These are phyloP conservation scores for Trametes cinnabarina DNA, from an alignment of 768 basidiomycete genomes.

Conservation along the genomic window DNA sequence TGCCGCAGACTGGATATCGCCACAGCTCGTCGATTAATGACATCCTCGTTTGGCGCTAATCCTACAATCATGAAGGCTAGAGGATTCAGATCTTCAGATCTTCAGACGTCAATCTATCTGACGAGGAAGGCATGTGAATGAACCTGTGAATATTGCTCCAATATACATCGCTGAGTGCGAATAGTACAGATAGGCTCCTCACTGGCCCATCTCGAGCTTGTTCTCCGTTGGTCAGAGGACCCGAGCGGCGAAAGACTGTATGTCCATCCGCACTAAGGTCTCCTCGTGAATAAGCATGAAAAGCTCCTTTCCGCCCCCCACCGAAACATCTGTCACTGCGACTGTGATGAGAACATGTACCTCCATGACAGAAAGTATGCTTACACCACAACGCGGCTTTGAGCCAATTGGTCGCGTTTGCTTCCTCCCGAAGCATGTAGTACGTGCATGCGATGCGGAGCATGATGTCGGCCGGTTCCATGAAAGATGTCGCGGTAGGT, in stretches of 20 bases:
- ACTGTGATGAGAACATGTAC: background rate
- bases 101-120: background rate
- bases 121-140: background rate
- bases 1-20: too few relatives aligned
- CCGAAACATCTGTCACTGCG: slow-evolving; percentile 10
- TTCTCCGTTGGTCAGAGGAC: background rate
- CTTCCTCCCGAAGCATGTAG: slow-evolving; percentile 1
- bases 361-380: background rate
- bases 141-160: background rate
- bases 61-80: background rate
- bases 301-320: slow-evolving; percentile 13
- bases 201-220: background rate
- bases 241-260: slow-evolving; percentile 3
- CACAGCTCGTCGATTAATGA: too few relatives aligned
- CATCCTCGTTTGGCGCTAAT: slow-evolving; percentile 13
- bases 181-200: background rate
- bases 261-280: slow-evolving; percentile 5
- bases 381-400: slow-evolving; percentile 12
- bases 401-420: slow-evolving; percentile 11
- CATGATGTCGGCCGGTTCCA: slow-evolving; percentile 10
- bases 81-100: too few relatives aligned
- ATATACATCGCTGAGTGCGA: slow-evolving; percentile 10
- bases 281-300: slow-evolving; percentile 14
- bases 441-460: slow-evolving; percentile 11
- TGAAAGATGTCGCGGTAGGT: slow-evolving; percentile 11